Evolutionary conservation across 2,329 filamentous ascomycete genomes (phyloP), one percentile per base, ranked within the genome.

Genomic region (Cordyceps sp.): DNA sequence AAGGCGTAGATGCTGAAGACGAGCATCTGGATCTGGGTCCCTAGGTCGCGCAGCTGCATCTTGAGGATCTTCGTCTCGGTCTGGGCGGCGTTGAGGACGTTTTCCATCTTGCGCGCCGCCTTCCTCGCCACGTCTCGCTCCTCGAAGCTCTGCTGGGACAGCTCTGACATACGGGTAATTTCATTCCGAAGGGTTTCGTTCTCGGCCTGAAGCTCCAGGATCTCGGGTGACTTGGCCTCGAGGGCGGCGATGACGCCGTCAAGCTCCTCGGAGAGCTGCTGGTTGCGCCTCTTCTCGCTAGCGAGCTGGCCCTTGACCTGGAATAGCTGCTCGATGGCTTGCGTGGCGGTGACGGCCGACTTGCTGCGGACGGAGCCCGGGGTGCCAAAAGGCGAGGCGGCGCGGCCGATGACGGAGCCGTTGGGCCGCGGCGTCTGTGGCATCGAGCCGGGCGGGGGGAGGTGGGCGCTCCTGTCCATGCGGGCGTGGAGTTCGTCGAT

Each of bases 11-110:
- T 68, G 52, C 93, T 88, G 53, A 92, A 81, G 5, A 94, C 67
- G 6, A 98, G 68, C 48, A 93, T 77, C 52, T 93, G 92, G 40
- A 94, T 73, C 53, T 98, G 86, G 1, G 80, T 77, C 45, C 85
- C 85, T 15, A 93, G 67, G 52, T 96, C 90, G 22, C 88, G 79
- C 8, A 96, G 64, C 50, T 94, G 85, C 41, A 85, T 81, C 32
- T 79, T 78, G 17, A 93, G 62, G 25, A 94, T 82, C 37, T 80
- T 76, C 21, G 70, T 66, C 54, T 96, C 85, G 2, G 70, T 64
- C 38, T 73, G 66, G 0, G 66, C 60, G 1, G 62, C 71, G 17
- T 62, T 66, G 34, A 85, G 66, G 35, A 82, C 69, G n/a, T 71
- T 70, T 48, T 90, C 77, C 33, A 78, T 78, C 54, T 80, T 88